These are phyloP conservation scores for Polyporus tsugae DNA, from an alignment of 1,284 basidiomycete genomes.

Conservation along the genomic window DNA sequence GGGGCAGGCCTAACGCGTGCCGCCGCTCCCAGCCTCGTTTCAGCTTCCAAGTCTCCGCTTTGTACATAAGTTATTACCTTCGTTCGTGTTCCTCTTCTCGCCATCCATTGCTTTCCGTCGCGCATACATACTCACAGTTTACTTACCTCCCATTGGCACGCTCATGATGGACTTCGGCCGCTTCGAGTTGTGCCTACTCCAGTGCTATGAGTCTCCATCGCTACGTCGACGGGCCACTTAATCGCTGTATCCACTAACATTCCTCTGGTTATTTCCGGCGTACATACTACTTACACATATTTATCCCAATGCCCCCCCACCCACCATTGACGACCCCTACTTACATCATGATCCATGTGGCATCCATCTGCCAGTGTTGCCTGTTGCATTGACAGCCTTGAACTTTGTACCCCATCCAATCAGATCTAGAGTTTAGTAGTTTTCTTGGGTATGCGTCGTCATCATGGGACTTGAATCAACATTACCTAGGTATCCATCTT, in stretches of 20 bases:
- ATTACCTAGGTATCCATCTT: no score
- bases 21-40: not conserved
- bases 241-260: slow-evolving; percentile 16
- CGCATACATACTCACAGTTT: not conserved
- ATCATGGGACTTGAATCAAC: no score
- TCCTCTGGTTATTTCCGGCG: not conserved
- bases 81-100: not conserved
- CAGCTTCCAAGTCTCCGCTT: not conserved
- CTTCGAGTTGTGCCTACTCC: no score
- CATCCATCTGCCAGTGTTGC: no score
- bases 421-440: no score
- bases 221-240: not conserved
- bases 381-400: no score
- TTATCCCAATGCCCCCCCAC: no score
- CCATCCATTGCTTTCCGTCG: not conserved
- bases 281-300: no score
- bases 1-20: slow-evolving; percentile 14
- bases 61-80: slow-evolving; percentile 33
- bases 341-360: no score
- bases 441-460: no score
- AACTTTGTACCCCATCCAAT: no score
- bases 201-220: not conserved
- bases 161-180: not conserved
- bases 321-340: no score
- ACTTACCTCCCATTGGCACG: not conserved